Conservation (phyloP, 352 stramenopile species). For the Thalassiosira hispida region DNA sequence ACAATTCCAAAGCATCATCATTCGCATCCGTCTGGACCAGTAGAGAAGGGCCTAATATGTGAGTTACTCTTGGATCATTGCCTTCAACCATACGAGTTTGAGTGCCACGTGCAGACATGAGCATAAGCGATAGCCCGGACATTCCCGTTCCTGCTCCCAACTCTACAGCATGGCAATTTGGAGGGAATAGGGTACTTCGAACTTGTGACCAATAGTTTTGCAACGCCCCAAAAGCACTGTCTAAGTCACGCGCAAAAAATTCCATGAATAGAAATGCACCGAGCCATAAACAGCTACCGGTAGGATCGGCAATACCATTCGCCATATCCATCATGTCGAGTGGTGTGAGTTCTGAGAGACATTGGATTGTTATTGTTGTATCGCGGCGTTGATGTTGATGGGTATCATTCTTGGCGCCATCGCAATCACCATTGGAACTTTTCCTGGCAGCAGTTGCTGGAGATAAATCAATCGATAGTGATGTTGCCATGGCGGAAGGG, state of each 20-base stretch:
- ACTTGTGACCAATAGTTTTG: slow-evolving; percentile 17
- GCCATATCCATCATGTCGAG: slow-evolving; percentile 77
- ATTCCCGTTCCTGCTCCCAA: slow-evolving; percentile 69
- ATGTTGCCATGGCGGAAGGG: no score
- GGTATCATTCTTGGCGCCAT: no score
- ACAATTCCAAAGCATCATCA: slow-evolving; percentile 55
- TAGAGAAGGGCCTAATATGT: not conserved
- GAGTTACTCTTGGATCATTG: not conserved
- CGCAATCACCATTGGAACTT: no score
- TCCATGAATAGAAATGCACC: slow-evolving; percentile 63
- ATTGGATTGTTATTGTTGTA: not conserved
- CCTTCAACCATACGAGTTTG: not conserved
- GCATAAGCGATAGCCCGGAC: slow-evolving; percentile 45
- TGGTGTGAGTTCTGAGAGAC: slow-evolving; percentile 48
- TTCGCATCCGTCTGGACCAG: slow-evolving; percentile 61
- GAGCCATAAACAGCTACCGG: slow-evolving; percentile 67
- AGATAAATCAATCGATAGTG: no score
- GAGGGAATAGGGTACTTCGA: slow-evolving; percentile 22
- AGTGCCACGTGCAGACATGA: slow-evolving; percentile 9
- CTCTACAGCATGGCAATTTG: slow-evolving; percentile 51
- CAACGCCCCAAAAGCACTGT: not conserved
- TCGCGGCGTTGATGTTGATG: no score
- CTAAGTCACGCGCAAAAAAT: slow-evolving; percentile 20
- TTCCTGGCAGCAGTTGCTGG: no score
- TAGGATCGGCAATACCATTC: slow-evolving; percentile 57